phyloP scores from a whole-genome alignment of 768 basidiomycete species.

The Amylocystis lapponica region DNA sequence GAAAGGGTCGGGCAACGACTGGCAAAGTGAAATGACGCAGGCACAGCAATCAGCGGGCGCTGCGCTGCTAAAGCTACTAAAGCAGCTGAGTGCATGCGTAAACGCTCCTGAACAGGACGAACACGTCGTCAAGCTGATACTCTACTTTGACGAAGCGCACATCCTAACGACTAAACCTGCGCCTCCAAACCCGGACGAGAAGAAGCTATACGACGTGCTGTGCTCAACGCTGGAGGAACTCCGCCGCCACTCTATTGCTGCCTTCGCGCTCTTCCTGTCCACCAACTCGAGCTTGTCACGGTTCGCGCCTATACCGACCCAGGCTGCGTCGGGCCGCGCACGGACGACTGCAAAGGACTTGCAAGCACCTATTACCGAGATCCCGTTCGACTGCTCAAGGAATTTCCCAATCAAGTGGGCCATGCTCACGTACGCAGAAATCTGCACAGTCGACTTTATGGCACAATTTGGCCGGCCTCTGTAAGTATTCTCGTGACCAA shows the following conservation, averaged over 20 bases:
- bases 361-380: slow-evolving; percentile 12
- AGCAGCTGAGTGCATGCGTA: neutral
- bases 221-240: neutral
- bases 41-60: neutral
- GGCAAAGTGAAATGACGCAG: neutral
- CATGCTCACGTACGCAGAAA: neutral
- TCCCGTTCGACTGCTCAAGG: slow-evolving; percentile 12
- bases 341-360: neutral
- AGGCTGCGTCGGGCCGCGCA: neutral
- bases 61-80: neutral
- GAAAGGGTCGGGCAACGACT: neutral
- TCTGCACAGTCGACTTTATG: slow-evolving; percentile 8
- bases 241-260: neutral
- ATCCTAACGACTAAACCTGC: neutral
- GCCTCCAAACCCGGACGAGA: neutral
- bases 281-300: slow-evolving; percentile 4
- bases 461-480: slow-evolving; percentile 12
- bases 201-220: neutral
- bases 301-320: neutral
- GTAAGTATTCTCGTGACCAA: slow-evolving; percentile 5
- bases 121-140: neutral
- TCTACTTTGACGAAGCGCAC: neutral
- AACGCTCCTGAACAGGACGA: neutral
- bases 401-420: neutral
- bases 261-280: slow-evolving; percentile 10